Conservation (phyloP, 441 rosid genomes). For the Aleurites moluccanus region DNA sequence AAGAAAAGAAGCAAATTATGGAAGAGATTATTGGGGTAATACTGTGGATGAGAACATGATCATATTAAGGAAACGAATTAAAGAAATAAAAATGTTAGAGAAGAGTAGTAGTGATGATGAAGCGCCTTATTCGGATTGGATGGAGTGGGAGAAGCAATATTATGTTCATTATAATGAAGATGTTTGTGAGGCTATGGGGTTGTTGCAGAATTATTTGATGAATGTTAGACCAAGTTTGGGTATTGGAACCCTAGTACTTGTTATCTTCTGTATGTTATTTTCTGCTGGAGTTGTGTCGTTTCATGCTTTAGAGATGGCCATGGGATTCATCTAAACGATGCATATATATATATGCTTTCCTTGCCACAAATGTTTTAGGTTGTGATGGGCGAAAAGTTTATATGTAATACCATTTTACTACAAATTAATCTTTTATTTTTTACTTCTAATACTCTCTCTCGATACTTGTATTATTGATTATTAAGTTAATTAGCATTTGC, state of each 20-base stretch:
- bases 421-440: too few species aligned
- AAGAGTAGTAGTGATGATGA: slow-evolving; percentile 13
- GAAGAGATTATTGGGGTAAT: slow-evolving; percentile 30
- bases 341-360: neutral
- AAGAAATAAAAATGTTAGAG: slow-evolving; percentile 60
- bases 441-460: too few species aligned
- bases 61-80: slow-evolving; percentile 53
- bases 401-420: too few species aligned
- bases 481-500: too few species aligned
- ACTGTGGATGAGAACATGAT: slow-evolving; percentile 55
- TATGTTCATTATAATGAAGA: slow-evolving; percentile 37
- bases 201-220: slow-evolving; percentile 52
- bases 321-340: neutral
- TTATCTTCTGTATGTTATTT: slow-evolving; percentile 18
- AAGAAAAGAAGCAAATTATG: neutral
- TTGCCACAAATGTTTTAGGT: too few species aligned
- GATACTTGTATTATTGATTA: too few species aligned
- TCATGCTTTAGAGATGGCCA: slow-evolving; percentile 21
- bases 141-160: slow-evolving; percentile 72
- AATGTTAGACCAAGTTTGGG: slow-evolving; percentile 56
- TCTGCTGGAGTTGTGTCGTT: slow-evolving; percentile 23
- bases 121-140: slow-evolving; percentile 43
- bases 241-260: slow-evolving; percentile 27
- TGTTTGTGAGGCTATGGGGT: slow-evolving; percentile 48
- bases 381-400: too few species aligned